A percentile compares a stretch with the other conserved stretches of the same genome.
These are phyloP conservation scores for Boehmeria nivea DNA, from an alignment of 306 rosid species.

Conservation along the genomic window DNA sequence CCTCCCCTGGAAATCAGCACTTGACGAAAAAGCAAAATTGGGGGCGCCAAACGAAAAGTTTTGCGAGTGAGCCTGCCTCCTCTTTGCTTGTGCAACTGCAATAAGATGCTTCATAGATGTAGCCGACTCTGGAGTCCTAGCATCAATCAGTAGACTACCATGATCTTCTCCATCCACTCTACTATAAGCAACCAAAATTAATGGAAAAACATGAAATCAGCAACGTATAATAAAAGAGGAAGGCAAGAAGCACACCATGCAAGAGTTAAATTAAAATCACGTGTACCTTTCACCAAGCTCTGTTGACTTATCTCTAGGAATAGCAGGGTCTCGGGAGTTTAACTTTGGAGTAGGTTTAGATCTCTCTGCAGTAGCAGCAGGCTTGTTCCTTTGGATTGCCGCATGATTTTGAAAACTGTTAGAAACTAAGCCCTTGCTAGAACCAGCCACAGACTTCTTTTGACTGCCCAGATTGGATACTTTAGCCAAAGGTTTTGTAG, in stretches of 20 bases:
- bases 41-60: conserved; percentile 40
- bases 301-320: conserved; percentile 34
- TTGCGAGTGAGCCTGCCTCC: conserved; percentile 67
- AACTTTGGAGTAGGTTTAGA: conserved; percentile 47
- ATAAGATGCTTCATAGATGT: conserved; percentile 80
- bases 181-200: conserved; percentile 21
- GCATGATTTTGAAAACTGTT: conserved; percentile 49
- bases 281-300: conserved; percentile 63
- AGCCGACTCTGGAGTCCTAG: conserved; percentile 61
- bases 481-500: conserved; percentile 43
- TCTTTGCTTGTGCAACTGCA: conserved; percentile 92
- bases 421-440: conserved; percentile 39
- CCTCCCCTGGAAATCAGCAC: conserved; percentile 42
- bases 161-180: conserved; percentile 60
- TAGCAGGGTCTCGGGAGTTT: conserved; percentile 31
- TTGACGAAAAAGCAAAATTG: conserved; percentile 27
- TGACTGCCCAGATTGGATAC: conserved; percentile 38
- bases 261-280: conserved; percentile 13
- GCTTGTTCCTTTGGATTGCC: conserved; percentile 43
- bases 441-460: conserved; percentile 43
- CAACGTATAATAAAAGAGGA: conserved; percentile 2
- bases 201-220: not conserved
- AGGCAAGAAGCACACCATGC: too few species aligned
- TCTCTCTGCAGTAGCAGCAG: conserved; percentile 48
- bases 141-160: conserved; percentile 34